phyloP scores from a whole-genome alignment of 2,329 filamentous ascomycete genomes.

The Trichoderma polysporum region DNA sequence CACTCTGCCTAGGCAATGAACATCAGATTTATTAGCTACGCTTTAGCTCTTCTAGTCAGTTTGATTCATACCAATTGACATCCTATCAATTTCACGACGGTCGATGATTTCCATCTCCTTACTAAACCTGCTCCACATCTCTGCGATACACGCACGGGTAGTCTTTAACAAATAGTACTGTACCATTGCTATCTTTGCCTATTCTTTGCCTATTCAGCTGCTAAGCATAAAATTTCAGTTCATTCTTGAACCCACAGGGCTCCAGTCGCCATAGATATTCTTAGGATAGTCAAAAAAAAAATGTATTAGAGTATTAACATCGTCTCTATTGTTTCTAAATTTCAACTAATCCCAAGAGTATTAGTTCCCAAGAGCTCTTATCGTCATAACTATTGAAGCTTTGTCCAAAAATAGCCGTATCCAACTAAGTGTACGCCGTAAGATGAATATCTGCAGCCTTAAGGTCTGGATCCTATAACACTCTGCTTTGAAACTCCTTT shows the following conservation, averaged over 20 bases:
- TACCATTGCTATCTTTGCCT: no score
- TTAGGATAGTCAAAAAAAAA: not conserved
- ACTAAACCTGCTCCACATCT: not conserved
- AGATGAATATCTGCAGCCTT: not conserved
- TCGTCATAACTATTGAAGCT: not conserved
- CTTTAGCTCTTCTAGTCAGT: not conserved
- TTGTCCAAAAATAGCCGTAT: not conserved
- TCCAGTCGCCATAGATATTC: not conserved
- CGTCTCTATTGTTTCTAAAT: not conserved
- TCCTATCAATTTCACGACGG: not conserved
- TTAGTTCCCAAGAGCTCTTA: not conserved
- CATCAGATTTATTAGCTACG: not conserved
- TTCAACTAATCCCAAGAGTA: not conserved
- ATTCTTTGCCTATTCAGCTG: not conserved
- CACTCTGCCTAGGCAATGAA: no score
- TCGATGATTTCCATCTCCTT: not conserved
- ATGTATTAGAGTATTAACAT: not conserved
- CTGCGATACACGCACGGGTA: not conserved
- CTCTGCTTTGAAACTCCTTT: not conserved
- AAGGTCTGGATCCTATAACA: not conserved
- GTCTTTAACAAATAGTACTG: not conserved
- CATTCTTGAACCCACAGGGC: not conserved
- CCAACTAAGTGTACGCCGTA: not conserved
- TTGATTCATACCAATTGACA: not conserved
- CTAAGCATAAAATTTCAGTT: not conserved